Evolutionary conservation across 2,329 filamentous ascomycete genomes (phyloP).

Genomic region (Scorias spongiosa): DNA sequence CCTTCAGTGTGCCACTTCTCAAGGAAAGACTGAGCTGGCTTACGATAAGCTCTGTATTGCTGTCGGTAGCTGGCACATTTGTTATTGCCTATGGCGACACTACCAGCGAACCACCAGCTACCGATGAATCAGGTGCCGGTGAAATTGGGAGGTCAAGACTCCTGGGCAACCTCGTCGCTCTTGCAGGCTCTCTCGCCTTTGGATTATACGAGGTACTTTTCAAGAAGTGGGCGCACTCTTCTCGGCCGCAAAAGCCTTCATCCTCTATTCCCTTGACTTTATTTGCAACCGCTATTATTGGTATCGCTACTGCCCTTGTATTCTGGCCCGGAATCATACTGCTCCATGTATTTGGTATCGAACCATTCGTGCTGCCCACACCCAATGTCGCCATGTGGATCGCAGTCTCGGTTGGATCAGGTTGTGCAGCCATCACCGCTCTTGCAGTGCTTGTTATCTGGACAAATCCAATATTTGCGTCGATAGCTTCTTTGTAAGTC

Average conservation of each 20-base stretch:
- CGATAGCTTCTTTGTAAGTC: slow-evolving; percentile 18
- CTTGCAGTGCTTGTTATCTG: slow-evolving; percentile 19
- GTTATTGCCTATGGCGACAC: slow-evolving; percentile 21
- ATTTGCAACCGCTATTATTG: slow-evolving; percentile 17
- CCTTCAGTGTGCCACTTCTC: slow-evolving; percentile 17
- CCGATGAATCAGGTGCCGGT: slow-evolving; percentile 2
- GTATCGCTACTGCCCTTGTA: slow-evolving; percentile 16
- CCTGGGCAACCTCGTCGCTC: slow-evolving; percentile 17
- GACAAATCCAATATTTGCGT: slow-evolving; percentile 20
- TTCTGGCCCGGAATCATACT: slow-evolving; percentile 16
- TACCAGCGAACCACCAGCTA: slow-evolving; percentile 9
- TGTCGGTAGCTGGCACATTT: slow-evolving; percentile 19
- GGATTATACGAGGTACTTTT: slow-evolving; percentile 21
- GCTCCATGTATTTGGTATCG: slow-evolving; percentile 16
- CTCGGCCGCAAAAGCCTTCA: slow-evolving; percentile 9
- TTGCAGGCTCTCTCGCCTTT: slow-evolving; percentile 18
- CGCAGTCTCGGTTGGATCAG: slow-evolving; percentile 15
- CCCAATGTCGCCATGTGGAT: slow-evolving; percentile 14
- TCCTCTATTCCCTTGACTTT: slow-evolving; percentile 16
- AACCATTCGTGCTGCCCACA: slow-evolving; percentile 15
- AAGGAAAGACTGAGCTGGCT: slow-evolving; percentile 15
- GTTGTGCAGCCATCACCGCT: slow-evolving; percentile 16
- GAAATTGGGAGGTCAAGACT: slow-evolving; percentile 14
- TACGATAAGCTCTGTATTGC: slow-evolving; percentile 14
- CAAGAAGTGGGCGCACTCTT: slow-evolving; percentile 21